Evolutionary conservation across 1,284 basidiomycete genomes (phyloP), one percentile per base, ranked within the genome.

Genomic region (Taiwanofungus camphoratus): DNA sequence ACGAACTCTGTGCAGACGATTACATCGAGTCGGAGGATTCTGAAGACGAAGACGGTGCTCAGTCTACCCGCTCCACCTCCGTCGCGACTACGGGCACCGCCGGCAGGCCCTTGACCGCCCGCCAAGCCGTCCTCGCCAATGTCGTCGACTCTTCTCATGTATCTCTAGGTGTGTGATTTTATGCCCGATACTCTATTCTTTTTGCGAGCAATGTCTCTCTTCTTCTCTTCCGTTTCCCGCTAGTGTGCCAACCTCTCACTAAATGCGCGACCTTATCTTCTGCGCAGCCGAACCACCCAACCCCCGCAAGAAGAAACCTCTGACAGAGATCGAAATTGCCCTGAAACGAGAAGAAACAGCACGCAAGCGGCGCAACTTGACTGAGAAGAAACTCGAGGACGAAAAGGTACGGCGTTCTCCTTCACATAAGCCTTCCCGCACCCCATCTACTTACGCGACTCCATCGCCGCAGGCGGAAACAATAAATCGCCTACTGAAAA

Each of bases 351-450:
- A 92, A 59, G 92, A 95, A 65, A 90, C 83, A 0, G 89, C 91
- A 0, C 72, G 91, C 23, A 87, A 92, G 59, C 73, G 92, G 35
- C 87, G 82, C 56, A 87, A 93, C 53, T 70, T 93, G 48, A 83
- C 79, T 15, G 92, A 93, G 63, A 92, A 93, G 71, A 90, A 88
- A 62, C 70, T 92, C 16, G 89, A 94, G 59, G 92, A 95, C 55
- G 92, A 95, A 62, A 94, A 94, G 77, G 90, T 83, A 46, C n/a
- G 31, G 66, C 59, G 4, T 8, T 36, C 15, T n/a, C 13, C n/a
- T 39, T 4, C 15, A n/a, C n/a, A n/a, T n/a, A n/a, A n/a, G n/a
- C n/a, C n/a, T n/a, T n/a, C 7, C 8, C 27, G 7, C 29, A 32
- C 19, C 2, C 9, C 15, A 13, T 20, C 26, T 22, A 31, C 39